Conservation (phyloP, 768 basidiomycete species). For the Hygrophoropsis aurantiaca region DNA sequence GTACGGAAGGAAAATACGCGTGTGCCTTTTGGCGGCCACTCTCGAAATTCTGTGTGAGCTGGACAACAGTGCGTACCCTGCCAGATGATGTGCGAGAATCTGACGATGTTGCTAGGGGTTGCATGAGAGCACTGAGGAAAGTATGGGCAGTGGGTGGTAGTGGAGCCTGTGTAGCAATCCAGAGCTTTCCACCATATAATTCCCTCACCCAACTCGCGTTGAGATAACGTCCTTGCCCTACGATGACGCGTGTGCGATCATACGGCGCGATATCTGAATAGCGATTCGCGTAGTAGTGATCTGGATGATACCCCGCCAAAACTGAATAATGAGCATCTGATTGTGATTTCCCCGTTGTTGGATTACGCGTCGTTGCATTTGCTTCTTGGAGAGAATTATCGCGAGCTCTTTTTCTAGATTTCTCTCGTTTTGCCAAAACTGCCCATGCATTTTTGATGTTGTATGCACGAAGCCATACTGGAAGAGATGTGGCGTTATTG, state of each 20-base stretch:
- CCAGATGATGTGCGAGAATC: constrained; percentile 7
- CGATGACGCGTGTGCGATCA: constrained; percentile 75
- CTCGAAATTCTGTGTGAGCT: constrained; percentile 77
- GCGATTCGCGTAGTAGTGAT: constrained; percentile 56
- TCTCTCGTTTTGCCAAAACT: constrained; percentile 37
- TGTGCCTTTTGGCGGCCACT: constrained; percentile 71
- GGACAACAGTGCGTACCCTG: constrained; percentile 73
- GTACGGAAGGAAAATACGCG: constrained; percentile 65
- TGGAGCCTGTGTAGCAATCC: constrained; percentile 87
- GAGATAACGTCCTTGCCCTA: constrained; percentile 58
- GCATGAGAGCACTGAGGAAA: constrained; percentile 70
- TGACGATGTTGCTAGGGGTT: constrained; percentile 42
- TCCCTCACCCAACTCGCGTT: constrained; percentile 90
- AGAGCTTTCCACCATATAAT: constrained; percentile 67
- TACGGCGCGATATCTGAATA: constrained; percentile 77
- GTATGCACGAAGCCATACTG: too few relatives aligned
- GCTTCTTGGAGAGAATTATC: constrained; percentile 16
- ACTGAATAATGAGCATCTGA: constrained; percentile 53
- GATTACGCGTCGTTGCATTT: constrained; percentile 5
- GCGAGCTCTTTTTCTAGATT: constrained; percentile 31
- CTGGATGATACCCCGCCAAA: constrained; percentile 43
- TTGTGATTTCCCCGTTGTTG: constrained; percentile 8
- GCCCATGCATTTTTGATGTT: too few relatives aligned
- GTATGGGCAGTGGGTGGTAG: constrained; percentile 67
- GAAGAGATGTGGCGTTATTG: too few relatives aligned